Base-by-base conservation (phyloP, 768 basidiomycete genomes). In the Tephrocybe rancida region DNA sequence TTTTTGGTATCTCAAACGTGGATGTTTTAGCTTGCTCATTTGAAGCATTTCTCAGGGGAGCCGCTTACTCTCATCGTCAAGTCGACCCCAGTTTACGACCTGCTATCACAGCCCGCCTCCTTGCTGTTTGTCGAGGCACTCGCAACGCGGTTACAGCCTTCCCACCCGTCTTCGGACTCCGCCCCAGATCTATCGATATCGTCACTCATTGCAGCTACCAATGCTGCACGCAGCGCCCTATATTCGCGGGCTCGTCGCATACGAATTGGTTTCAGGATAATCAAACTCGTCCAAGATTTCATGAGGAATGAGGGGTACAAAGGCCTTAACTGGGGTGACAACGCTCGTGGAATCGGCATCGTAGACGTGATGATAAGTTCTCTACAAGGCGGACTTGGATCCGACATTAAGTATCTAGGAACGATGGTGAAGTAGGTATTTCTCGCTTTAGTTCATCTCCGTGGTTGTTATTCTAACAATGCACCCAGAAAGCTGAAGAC, bases 11-110 rank as follows among this genome's bases (percentile, higher is more conserved):
- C 44, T 48, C 21, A 54, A 38, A 16, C 3, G 8, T 48, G 6
- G 14, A 3, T 35, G 30, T 2, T 22, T 38, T 57, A 91, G 87
- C 70, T 91, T 2, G 73, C 75, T 0, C 74, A 90, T 62, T 66
- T 91, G 65, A 87, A 87, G 55, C 90, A 92, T 65, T 90, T 88
- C 58, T 76, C 67, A 27, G 52, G 77, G 24, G 82, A 88, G 22
- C 83, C 85, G 0, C 66, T 89, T 13, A 74, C 79, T 3, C 44
- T 77, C 7, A 68, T 86, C 14, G 64, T 72, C 6, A 65, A 66
- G 21, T 57, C 70, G 39, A 71, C 70, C 1, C 68, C 68, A 44
- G 41, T 60, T 22, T 43, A 39, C 35, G 19, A 50, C 10, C 52
- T 52, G 27, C 48, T 68, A 24, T 11, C 44, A 30, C 30, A 61